These are phyloP conservation scores for Diaporthe helianthi DNA, from an alignment of 2,329 filamentous ascomycete species.

Conservation along the genomic window DNA sequence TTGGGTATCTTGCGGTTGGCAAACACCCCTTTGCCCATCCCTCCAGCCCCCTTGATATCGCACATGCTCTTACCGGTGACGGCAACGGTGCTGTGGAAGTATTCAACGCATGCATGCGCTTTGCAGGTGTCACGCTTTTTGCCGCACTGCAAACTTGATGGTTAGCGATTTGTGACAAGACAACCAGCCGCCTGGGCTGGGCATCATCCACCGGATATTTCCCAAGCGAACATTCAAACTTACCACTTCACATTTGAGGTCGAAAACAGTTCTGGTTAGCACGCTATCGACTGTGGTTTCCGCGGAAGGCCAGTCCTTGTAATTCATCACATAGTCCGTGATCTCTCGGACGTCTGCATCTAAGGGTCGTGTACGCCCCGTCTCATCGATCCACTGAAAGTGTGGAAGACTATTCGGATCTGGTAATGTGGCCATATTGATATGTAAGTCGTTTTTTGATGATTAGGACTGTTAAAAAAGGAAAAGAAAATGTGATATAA, in stretches of 20 bases:
- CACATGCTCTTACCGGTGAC: neutral
- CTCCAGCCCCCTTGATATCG: neutral
- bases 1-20: neutral
- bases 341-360: neutral
- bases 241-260: neutral
- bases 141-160: neutral
- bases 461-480: too few relatives aligned
- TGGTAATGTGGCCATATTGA: neutral
- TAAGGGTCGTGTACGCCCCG: neutral
- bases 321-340: neutral
- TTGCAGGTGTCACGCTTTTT: neutral
- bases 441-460: neutral
- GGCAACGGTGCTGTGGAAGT: neutral
- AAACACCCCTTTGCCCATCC: conserved; percentile 1
- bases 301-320: neutral
- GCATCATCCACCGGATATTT: neutral
- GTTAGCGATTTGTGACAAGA: neutral
- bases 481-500: neutral
- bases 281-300: neutral
- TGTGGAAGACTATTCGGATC: neutral
- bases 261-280: neutral
- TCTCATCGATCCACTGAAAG: neutral
- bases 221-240: neutral
- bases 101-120: neutral
- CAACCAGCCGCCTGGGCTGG: neutral